These are phyloP conservation scores for Colletotrichum somersetense DNA, from an alignment of 2,329 filamentous ascomycete genomes.

Conservation along the genomic window DNA sequence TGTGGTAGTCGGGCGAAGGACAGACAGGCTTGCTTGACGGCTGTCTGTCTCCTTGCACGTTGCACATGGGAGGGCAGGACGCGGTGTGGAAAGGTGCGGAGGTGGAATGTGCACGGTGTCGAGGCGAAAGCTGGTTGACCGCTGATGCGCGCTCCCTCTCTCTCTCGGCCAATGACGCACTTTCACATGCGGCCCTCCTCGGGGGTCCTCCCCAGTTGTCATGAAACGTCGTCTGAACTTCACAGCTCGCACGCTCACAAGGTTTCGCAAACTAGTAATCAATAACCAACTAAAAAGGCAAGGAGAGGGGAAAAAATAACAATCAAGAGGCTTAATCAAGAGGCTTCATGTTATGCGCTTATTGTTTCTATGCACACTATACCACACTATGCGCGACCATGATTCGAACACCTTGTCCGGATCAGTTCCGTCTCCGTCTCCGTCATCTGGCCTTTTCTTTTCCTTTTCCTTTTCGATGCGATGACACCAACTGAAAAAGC, in stretches of 20 bases:
- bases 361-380: constrained; percentile 37
- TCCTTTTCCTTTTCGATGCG: background rate
- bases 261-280: background rate
- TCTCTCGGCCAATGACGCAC: constrained; percentile 37
- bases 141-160: background rate
- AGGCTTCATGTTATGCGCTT: constrained; percentile 22
- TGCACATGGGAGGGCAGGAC: constrained; percentile 12
- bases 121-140: constrained; percentile 20
- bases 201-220: constrained; percentile 23
- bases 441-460: constrained; percentile 22
- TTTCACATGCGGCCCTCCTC: constrained; percentile 36
- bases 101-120: constrained; percentile 41
- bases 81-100: constrained; percentile 35
- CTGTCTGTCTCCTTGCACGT: constrained; percentile 19
- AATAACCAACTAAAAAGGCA: background rate
- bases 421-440: constrained; percentile 12
- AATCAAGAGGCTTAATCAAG: background rate
- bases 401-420: constrained; percentile 12
- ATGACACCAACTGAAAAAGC: constrained; percentile 23
- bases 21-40: constrained; percentile 6
- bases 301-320: background rate
- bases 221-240: constrained; percentile 36
- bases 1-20: background rate
- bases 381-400: constrained; percentile 3
- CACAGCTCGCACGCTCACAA: constrained; percentile 11